These are phyloP conservation scores for Rhytidiadelphus loreus DNA, from an alignment of 225 moss, liverwort and hornwort species.

Conservation along the genomic window DNA sequence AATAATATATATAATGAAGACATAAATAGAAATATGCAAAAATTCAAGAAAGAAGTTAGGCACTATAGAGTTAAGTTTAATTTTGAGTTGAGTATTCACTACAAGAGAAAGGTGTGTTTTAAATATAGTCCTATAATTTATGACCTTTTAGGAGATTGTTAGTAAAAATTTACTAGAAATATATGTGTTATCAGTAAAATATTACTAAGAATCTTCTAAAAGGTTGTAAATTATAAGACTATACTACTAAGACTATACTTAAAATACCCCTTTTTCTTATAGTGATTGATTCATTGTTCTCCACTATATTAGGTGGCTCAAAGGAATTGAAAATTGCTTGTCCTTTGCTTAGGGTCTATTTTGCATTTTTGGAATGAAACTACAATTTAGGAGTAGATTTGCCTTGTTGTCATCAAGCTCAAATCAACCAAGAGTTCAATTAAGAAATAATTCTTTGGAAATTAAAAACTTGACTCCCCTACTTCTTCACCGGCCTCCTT, in stretches of 20 bases:
- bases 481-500: not conserved
- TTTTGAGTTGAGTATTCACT: not conserved
- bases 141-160: no score
- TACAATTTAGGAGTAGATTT: not conserved
- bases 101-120: no score
- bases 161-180: no score
- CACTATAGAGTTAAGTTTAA: not conserved
- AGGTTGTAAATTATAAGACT: no score
- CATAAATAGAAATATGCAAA: not conserved
- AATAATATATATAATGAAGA: not conserved
- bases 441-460: not conserved
- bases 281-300: not conserved
- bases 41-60: fast-evolving
- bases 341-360: not conserved
- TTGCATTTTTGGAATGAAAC: not conserved
- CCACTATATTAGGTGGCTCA: fast-evolving
- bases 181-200: no score
- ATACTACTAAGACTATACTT: no score
- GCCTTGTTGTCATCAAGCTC: not conserved
- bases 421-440: not conserved
- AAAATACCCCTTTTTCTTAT: no score
- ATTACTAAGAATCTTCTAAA: no score
- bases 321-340: not conserved
- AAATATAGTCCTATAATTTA: no score
- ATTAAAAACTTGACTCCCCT: not conserved